Base-by-base conservation (phyloP, 2,329 filamentous ascomycete species). In the Apiospora pterosperma region DNA sequence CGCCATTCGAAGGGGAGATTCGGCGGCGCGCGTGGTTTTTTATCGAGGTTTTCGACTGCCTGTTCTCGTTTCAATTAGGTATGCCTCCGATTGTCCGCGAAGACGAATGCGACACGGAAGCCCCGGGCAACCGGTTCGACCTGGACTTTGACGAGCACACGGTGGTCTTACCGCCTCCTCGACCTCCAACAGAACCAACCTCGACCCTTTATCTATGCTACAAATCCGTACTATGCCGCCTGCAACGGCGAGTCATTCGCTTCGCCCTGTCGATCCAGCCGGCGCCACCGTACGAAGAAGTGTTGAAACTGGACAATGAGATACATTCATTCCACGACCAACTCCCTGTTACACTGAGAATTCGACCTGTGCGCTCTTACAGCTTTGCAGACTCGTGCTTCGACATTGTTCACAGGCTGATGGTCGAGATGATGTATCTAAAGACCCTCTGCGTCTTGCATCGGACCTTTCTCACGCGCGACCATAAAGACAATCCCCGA, bases 51-150 rank as follows among this genome's bases (percentile, higher is more conserved):
- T 80, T 80, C 21, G 84, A 86, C 68, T 72, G 81, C 5, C 67
- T 84, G 3, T 79, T 83, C 58, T 82, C 82, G 0, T 83, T 82
- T 65, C 82, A 85, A 71, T 79, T 84, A n/a, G 82, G 84, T 10
- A 79, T 85, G 70, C 83, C 84, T 1, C 75, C 80, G n/a, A 80
- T 81, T 63, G 77, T 85, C 59, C 76, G 81, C 61, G 76, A 81
- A n/a, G 77, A 79, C 16, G 78, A 80, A 36, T 82, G 77, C 68
- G 83, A 84, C 68, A 81, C 79, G 2, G 76, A 75, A 11, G 75
- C 79, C 21, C 83, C 82, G 10, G 73, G 77, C 8, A 84, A 84
- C 68, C 73, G 84, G 8, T 76, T 73, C 61, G 84, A 86, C 66
- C 77, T 80, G 14, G 84, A 86, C 69, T 84, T 86, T 67, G 81